Percentiles rank a stretch among this genome's conserved stretches.
These are phyloP conservation scores for Geosmithia putterillii DNA, from an alignment of 2,329 filamentous ascomycete species.

Conservation along the genomic window DNA sequence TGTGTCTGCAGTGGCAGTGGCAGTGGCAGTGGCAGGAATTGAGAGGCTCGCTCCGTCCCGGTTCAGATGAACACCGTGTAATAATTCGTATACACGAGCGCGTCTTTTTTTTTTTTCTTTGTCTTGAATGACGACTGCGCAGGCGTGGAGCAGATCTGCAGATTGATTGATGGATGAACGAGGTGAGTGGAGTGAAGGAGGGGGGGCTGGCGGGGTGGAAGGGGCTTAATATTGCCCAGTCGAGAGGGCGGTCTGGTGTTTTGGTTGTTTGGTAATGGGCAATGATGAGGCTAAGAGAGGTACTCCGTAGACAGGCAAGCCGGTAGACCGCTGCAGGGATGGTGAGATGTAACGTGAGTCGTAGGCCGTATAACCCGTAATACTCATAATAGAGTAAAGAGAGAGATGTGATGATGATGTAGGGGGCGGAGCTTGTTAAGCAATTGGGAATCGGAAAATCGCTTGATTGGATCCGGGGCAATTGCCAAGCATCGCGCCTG, in stretches of 20 bases:
- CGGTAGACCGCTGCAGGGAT: no score
- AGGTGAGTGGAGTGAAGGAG: not conserved
- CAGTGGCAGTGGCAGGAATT: no score
- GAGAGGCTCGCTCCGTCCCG: no score
- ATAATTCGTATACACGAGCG: no score
- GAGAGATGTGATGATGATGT: not conserved
- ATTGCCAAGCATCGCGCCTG: not conserved
- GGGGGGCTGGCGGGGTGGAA: not conserved
- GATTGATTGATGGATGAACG: not conserved
- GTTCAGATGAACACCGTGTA: no score
- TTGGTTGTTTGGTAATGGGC: not conserved
- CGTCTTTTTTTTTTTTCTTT: no score
- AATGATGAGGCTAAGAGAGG: not conserved
- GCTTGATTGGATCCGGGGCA: not conserved
- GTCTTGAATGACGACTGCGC: no score
- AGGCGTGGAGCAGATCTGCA: not conserved
- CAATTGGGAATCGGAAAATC: no score
- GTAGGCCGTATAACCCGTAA: no score
- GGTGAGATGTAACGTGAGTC: no score
- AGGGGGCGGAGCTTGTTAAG: not conserved
- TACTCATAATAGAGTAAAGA: no score
- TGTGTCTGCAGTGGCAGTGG: not conserved
- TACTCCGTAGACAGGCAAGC: not conserved
- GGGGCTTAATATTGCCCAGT: not conserved
- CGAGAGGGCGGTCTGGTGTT: not conserved